Conservation (phyloP, 2,329 filamentous ascomycete species). For the Aspergillus eucalypticola region DNA sequence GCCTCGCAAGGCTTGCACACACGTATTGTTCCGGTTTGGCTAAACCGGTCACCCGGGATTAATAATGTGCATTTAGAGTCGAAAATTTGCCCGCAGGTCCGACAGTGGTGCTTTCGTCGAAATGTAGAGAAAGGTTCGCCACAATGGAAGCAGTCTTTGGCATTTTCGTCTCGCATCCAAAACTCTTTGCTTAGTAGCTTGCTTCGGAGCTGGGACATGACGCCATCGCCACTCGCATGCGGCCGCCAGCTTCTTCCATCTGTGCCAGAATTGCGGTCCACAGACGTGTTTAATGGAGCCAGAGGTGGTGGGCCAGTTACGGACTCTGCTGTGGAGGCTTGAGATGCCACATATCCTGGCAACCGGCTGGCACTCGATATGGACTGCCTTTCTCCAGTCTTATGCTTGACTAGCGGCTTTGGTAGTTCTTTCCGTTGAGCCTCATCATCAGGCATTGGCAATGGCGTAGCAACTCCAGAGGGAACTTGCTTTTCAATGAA, state of each 20-base stretch:
- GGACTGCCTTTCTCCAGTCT: conserved; percentile 36
- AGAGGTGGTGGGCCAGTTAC: conserved; percentile 46
- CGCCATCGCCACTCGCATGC: conserved; percentile 28
- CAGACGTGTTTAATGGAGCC: conserved; percentile 32
- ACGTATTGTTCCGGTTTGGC: conserved; percentile 77
- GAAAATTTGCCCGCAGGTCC: conserved; percentile 95
- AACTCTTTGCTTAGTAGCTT: conserved; percentile 93
- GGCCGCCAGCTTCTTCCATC: conserved; percentile 23
- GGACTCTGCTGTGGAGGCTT: conserved; percentile 45
- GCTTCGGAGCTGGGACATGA: conserved; percentile 68
- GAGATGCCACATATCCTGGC: conserved; percentile 46
- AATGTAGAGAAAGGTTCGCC: conserved; percentile 90
- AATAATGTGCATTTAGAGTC: conserved; percentile 93
- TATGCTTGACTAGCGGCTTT: conserved; percentile 26
- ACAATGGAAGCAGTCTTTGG: conserved; percentile 94
- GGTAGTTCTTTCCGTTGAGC: conserved; percentile 27
- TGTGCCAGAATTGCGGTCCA: conserved; percentile 24
- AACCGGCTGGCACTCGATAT: conserved; percentile 49
- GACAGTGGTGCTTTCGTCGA: conserved; percentile 92
- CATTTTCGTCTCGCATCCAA: conserved; percentile 99
- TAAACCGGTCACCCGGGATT: conserved; percentile 85
- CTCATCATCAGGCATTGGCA: conserved; percentile 35
- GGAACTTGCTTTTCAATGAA: conserved; percentile 32
- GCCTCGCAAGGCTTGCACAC: conserved; percentile 91
- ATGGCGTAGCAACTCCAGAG: conserved; percentile 29